Percentiles rank a stretch among this genome's conserved stretches.
Conservation (phyloP, 202 grass and related monocot species). For the Schoenoplectus triqueter region DNA sequence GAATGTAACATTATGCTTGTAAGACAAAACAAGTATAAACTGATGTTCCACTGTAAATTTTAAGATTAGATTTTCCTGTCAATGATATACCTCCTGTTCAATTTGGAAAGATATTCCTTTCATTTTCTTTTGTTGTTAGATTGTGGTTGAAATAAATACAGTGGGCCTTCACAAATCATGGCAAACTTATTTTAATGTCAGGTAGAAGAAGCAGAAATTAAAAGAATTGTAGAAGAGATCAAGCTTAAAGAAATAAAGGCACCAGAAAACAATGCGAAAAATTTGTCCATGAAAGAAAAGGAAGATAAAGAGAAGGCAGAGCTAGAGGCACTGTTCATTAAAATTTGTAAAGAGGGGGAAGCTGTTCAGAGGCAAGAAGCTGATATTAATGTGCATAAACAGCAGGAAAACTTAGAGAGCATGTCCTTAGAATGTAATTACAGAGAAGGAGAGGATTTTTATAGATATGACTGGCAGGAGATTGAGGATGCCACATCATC, state of each 20-base stretch:
- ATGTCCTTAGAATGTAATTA: conserved; percentile 22
- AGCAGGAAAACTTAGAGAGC: conserved; percentile 42
- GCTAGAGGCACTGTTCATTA: conserved; percentile 41
- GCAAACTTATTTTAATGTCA: conserved; percentile 24
- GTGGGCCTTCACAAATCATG: not conserved
- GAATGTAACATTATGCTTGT: not conserved
- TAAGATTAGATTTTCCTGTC: not conserved
- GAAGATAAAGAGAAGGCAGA: conserved; percentile 42
- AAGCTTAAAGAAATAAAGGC: conserved; percentile 55
- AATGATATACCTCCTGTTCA: not conserved
- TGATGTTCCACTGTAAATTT: not conserved
- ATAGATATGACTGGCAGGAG: conserved; percentile 84
- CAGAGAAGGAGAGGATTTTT: conserved; percentile 43
- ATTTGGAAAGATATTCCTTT: not conserved
- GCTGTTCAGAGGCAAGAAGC: conserved; percentile 32
- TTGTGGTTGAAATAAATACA: conserved; percentile 8
- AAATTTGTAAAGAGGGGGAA: conserved; percentile 45
- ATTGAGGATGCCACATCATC: conserved; percentile 73
- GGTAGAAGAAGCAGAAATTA: conserved; percentile 45
- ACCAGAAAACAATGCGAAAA: conserved; percentile 50
- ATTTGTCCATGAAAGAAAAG: conserved; percentile 51
- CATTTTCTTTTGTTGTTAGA: not conserved
- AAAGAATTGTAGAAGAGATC: conserved; percentile 45
- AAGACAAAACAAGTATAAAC: not conserved
- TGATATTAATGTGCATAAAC: conserved; percentile 17